A percentile compares a stretch with the other conserved stretches of the same genome.
Evolutionary conservation across 805 yeast species (phyloP).

Genomic region (Teunomyces gatunensis): DNA sequence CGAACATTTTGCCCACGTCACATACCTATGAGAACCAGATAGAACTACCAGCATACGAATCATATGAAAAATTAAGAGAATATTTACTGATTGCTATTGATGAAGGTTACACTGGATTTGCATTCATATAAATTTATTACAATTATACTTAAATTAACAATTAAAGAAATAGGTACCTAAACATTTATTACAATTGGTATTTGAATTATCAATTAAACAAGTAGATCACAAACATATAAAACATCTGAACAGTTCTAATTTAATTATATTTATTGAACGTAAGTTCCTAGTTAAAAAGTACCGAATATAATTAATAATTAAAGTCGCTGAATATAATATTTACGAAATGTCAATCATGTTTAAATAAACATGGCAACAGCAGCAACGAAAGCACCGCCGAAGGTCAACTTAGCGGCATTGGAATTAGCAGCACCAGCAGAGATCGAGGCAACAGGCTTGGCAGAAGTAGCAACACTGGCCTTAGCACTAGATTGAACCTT

Average conservation of each 20-base stretch:
- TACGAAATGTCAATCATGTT: neutral
- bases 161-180: no score
- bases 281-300: neutral
- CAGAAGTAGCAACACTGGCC: constrained; percentile 1
- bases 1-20: constrained; percentile 86
- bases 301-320: neutral
- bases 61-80: constrained; percentile 80
- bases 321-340: neutral
- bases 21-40: constrained; percentile 97
- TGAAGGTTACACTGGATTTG: constrained; percentile 96
- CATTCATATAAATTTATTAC: constrained; percentile 59
- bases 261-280: no score
- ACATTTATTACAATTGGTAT: no score
- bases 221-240: no score
- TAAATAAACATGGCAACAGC: constrained; percentile 12
- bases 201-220: no score
- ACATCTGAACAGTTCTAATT: no score
- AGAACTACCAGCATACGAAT: constrained; percentile 88
- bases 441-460: constrained; percentile 1
- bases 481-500: neutral
- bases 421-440: constrained; percentile 17
- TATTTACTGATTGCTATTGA: constrained; percentile 80
- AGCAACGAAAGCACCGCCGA: constrained; percentile 9
- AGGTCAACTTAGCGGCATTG: constrained; percentile 10
- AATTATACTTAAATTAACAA: no score